phyloP scores from a whole-genome alignment of 1,139 yeast species.

The Sugiyamaella grinbergsii region DNA sequence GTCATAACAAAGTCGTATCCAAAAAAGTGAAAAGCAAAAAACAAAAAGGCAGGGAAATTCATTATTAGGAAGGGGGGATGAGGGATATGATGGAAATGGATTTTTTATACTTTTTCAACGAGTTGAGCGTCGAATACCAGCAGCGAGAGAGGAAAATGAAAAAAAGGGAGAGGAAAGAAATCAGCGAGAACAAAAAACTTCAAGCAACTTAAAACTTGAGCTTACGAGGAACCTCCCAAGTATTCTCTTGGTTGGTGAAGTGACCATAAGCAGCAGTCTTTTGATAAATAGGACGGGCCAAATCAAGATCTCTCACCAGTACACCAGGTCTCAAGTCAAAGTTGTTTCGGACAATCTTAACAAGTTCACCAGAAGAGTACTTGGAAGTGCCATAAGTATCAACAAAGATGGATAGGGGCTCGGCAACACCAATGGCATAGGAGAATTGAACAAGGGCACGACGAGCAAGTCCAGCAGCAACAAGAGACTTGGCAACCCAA shows the following conservation, averaged over 20 bases:
- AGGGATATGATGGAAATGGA: conserved; percentile 1
- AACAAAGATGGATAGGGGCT: conserved; percentile 95
- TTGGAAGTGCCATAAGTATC: conserved; percentile 98
- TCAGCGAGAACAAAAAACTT: background rate
- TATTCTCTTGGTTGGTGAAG: conserved; percentile 97
- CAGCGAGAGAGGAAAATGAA: conserved; percentile 19
- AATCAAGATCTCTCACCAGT: conserved; percentile 91
- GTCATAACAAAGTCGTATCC: conserved; percentile 24
- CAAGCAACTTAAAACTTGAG: conserved; percentile 60
- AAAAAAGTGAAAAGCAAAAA: conserved; percentile 12
- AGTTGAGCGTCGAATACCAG: conserved; percentile 36
- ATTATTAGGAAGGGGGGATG: background rate
- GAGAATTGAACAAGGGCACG: conserved; percentile 98
- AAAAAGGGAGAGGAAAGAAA: conserved; percentile 8
- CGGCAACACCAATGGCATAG: conserved; percentile 99
- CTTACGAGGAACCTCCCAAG: conserved; percentile 98
- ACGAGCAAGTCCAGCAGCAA: conserved; percentile 90
- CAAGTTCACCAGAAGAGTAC: conserved; percentile 85
- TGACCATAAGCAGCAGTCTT: conserved; percentile 99
- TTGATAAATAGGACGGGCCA: conserved; percentile 98
- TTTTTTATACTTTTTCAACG: conserved; percentile 28
- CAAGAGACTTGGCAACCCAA: conserved; percentile 99
- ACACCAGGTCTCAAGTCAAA: conserved; percentile 99
- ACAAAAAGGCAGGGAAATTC: conserved; percentile 3
- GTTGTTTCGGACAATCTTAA: conserved; percentile 86